A percentile compares a stretch with the other conserved stretches of the same genome.
Conservation (phyloP, 2,329 filamentous ascomycete species). For the Talaromyces sp. region DNA sequence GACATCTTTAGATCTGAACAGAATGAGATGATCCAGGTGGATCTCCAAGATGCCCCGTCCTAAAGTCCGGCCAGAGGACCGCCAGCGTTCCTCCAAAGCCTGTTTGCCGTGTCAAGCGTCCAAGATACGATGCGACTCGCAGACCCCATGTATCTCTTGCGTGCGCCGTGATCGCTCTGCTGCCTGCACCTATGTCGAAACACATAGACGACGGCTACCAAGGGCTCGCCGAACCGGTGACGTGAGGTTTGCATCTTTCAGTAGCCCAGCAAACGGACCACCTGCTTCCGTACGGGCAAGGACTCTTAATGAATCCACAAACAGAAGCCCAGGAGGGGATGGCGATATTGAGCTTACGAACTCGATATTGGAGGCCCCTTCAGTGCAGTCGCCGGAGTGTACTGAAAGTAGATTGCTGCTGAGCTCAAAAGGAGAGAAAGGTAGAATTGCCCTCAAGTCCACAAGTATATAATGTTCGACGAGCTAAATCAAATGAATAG, state of each 20-base stretch:
- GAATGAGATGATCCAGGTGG: neutral
- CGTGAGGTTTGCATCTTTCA: conserved; percentile 12
- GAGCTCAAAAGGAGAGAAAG: conserved; percentile 20
- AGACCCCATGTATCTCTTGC: conserved; percentile 51
- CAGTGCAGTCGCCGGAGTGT: conserved; percentile 12
- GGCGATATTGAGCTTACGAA: neutral
- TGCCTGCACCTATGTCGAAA: conserved; percentile 39
- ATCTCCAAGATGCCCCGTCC: conserved; percentile 50
- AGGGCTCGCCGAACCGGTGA: conserved; percentile 20
- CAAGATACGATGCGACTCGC: conserved; percentile 54
- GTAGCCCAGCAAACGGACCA: neutral
- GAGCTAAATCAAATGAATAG: conserved; percentile 18
- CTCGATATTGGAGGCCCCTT: neutral
- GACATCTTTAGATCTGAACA: too few relatives aligned
- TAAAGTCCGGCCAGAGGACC: conserved; percentile 51
- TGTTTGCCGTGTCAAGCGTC: conserved; percentile 51
- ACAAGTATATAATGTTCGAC: neutral
- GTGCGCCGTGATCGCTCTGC: conserved; percentile 44
- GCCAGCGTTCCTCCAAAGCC: conserved; percentile 51
- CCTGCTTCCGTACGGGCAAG: neutral
- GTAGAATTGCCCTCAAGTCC: neutral
- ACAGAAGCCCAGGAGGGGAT: neutral
- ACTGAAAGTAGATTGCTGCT: conserved; percentile 19
- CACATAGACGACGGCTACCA: conserved; percentile 23
- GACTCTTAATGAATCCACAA: neutral